Evolutionary conservation across 2,329 filamentous ascomycete species (phyloP), one percentile per base, ranked within the genome.

Genomic region (Domatiomyces catenatus): DNA sequence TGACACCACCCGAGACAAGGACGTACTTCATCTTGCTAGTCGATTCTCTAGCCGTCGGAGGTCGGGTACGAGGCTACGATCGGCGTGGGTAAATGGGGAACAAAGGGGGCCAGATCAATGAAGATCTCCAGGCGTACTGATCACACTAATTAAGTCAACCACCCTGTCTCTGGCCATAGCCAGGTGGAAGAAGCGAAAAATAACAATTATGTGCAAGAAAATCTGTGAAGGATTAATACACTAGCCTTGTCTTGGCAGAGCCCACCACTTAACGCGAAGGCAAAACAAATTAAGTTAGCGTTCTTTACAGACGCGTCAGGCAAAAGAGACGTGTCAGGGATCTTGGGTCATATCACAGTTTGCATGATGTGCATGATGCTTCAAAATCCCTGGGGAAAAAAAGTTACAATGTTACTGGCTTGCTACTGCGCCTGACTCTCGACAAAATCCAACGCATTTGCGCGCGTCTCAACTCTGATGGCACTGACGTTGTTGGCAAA

Each of bases 371-470:
- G 10, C 12, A 39, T 39, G 10, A 39, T 39, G 28, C 32, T 4
- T 2, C 10, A 15, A 39, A 12, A 39, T 39, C 4, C 32, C 32
- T 12, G n/a, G n/a, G n/a, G n/a, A n/a, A n/a, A n/a, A n/a, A n/a
- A n/a, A n/a, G n/a, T n/a, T n/a, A n/a, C n/a, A n/a, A n/a, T n/a
- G n/a, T n/a, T n/a, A n/a, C n/a, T n/a, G n/a, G 12, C 10, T 39
- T 10, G 43, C 55, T 50, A 59, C 42, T 59, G 58, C 17, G 58
- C 74, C 67, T 94, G 87, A 18, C 88, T 90, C 65, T 96, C 90
- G 10, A 98, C 89, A 65, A 98, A 98, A 62, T 86, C 83, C 59
- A 98, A 72, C 24, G 92, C 92, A 61, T 92, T 86, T 57, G 94
- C 86, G 50, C 81, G 80, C 55, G 79, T 82, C 47, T 95, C 89